Base-by-base conservation (phyloP, 192 early-diverging fungal species). In the Oehlia diaphana region DNA sequence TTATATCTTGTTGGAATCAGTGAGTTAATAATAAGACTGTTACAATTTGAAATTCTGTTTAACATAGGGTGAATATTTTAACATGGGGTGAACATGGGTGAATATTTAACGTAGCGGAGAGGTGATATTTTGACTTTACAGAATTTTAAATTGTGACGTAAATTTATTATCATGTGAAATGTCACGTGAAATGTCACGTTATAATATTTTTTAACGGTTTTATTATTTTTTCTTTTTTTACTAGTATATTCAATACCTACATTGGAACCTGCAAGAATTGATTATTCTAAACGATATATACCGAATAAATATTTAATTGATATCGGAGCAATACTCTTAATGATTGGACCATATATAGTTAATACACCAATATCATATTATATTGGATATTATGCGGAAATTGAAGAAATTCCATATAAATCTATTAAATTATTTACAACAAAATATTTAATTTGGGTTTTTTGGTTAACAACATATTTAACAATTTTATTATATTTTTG, bases 291-390 rank as follows among this genome's bases (percentile, higher is more conserved):
- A 28, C 9, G 21, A 49, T 14, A 23, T 49, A 19, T 49, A 23
- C 70, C 70, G 13, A 72, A 72, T 13, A 72, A 72, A 49, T 12
- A 26, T 13, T 13, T 72, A 21, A 19, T 72, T 23, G 70, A 72
- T 9, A 50, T 50, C 12, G 70, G 19, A 49, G 70, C 42, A 72
- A n/a, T 31, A 4, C 14, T 28, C 5, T 72, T 72, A 72, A 72
- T 72, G 10, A 47, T 72, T 12, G 70, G 70, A 12, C 70, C 70
- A 35, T 72, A 26, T 26, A 50, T 72, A 23, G 6, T 49, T 26
- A 72, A 49, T 26, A 72, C 42, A 31, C 44, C 70, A n/a, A 50
- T 72, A 26, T 72, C 70, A 19, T 72, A 72, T 49, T n/a, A 50
- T 2, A 72, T 12, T 8, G 70, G 70, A 49, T 49, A 49, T 72